Conservation (phyloP, 1,139 yeast genomes). For the Protomyces lactucae-debilis region DNA sequence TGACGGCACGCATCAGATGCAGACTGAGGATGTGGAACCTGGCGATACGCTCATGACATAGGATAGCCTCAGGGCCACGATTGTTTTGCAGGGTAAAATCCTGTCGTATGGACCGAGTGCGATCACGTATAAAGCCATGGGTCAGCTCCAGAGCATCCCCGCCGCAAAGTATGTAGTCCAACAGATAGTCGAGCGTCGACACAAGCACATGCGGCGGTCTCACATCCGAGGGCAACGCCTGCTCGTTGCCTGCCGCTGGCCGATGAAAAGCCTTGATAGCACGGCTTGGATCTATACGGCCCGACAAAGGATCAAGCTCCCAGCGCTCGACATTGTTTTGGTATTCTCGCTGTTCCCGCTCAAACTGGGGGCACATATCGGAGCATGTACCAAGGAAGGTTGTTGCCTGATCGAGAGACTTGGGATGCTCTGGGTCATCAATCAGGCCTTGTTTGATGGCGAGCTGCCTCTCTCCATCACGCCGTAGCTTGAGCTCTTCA, state of each 20-base stretch:
- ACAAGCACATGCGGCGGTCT: conserved; percentile 77
- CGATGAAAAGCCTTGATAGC: conserved; percentile 93
- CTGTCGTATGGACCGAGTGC: conserved; percentile 95
- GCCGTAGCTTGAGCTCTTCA: conserved; percentile 50
- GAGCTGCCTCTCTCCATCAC: conserved; percentile 67
- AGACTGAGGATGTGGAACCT: conserved; percentile 76
- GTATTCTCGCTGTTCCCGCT: conserved; percentile 78
- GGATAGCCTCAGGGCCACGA: conserved; percentile 88
- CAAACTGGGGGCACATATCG: conserved; percentile 94
- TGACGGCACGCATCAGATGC: conserved; percentile 77
- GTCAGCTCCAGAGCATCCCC: conserved; percentile 49
- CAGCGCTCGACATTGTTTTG: conserved; percentile 80
- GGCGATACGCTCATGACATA: conserved; percentile 87
- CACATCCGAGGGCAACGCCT: conserved; percentile 95
- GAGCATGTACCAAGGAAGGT: conserved; percentile 79
- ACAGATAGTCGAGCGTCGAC: conserved; percentile 30
- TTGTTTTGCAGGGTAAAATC: conserved; percentile 95
- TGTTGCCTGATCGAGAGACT: conserved; percentile 80
- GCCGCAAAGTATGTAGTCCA: conserved; percentile 26
- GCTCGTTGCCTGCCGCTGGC: conserved; percentile 98
- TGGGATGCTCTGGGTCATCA: conserved; percentile 79
- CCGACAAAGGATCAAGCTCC: conserved; percentile 60
- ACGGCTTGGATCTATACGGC: conserved; percentile 55
- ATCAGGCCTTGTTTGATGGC: conserved; percentile 84
- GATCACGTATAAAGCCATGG: conserved; percentile 94